Conservation (phyloP, 2,329 filamentous ascomycete species). For the Cladosporium oxysporum region DNA sequence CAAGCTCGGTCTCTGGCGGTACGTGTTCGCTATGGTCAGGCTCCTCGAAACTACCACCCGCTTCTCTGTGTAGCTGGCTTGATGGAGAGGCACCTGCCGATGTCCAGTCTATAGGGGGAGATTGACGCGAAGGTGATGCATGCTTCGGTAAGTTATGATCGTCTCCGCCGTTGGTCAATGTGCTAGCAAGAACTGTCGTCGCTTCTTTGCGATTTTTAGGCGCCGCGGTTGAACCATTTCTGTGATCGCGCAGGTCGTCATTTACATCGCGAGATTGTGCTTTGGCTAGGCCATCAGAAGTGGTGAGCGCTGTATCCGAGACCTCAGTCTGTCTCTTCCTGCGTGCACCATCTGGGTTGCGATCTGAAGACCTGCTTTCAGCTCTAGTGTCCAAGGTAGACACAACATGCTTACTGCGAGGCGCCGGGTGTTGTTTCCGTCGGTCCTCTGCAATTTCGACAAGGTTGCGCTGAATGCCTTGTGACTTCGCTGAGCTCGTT, state of each 20-base stretch:
- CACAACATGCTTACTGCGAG: background rate
- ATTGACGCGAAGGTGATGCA: background rate
- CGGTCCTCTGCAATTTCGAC: background rate
- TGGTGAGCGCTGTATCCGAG: background rate
- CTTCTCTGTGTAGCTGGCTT: conserved; percentile 4
- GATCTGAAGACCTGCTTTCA: no score
- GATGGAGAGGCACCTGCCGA: conserved; percentile 9
- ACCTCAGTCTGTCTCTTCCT: background rate
- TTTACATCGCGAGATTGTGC: background rate
- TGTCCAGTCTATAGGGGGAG: background rate
- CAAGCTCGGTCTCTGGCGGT: background rate
- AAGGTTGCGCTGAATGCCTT: background rate
- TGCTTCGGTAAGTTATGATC: background rate
- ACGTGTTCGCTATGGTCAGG: background rate
- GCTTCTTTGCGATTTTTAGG: background rate
- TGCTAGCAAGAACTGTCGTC: background rate
- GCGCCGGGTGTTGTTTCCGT: background rate
- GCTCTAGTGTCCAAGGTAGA: background rate
- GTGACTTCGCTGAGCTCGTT: background rate
- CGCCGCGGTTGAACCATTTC: background rate
- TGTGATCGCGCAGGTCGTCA: background rate
- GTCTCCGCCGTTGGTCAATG: background rate
- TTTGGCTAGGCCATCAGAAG: background rate
- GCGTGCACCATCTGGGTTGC: background rate
- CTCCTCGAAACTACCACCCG: background rate